Conservation (phyloP, 495 filamentous ascomycete genomes). For the Bathelium albidoporum region DNA sequence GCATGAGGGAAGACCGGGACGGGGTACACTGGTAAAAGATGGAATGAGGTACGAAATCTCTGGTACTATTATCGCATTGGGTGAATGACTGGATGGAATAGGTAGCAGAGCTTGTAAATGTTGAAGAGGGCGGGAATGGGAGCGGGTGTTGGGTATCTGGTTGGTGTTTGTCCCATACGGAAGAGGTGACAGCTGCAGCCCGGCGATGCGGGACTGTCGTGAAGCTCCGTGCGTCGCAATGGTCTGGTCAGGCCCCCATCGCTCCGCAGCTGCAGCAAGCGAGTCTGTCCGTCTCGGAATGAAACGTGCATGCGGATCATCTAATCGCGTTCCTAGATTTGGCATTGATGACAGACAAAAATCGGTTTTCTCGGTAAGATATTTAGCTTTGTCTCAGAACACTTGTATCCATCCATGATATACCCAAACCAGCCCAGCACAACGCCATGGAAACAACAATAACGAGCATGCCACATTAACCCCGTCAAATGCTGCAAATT, state of each 20-base stretch:
- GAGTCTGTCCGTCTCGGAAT: no score
- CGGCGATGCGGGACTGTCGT: neutral
- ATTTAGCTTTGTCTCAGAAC: neutral
- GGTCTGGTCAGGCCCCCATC: neutral
- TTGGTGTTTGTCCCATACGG: neutral
- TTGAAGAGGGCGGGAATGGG: conserved; percentile 10
- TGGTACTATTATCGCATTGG: neutral
- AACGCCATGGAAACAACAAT: neutral
- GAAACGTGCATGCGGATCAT: no score
- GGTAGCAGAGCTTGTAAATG: neutral
- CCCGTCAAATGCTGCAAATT: neutral
- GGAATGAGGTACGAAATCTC: neutral
- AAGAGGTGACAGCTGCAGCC: neutral
- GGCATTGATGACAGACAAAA: no score
- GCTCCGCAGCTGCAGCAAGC: no score
- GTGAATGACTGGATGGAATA: neutral
- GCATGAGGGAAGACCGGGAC: neutral
- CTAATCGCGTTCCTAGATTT: no score
- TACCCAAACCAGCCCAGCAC: neutral
- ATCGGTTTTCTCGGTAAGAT: neutral
- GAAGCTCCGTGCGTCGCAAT: neutral
- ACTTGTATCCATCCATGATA: neutral
- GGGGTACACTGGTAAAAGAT: neutral
- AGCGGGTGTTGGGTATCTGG: neutral
- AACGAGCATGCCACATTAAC: neutral